Conservation (phyloP, 768 basidiomycete genomes). For the Tricholoma flavovirens region DNA sequence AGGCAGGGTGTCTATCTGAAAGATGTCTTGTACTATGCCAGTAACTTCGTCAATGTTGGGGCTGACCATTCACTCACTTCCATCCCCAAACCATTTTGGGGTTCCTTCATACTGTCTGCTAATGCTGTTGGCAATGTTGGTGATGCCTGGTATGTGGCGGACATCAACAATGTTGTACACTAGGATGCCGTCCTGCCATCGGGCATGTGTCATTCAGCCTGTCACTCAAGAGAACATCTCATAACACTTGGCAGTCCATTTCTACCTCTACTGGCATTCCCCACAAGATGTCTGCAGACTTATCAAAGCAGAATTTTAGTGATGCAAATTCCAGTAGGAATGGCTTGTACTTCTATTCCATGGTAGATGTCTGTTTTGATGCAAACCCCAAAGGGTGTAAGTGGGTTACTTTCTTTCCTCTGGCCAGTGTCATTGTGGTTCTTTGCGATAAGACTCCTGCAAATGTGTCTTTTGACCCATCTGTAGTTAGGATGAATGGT, state of each 20-base stretch:
- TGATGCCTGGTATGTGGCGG: too few species aligned
- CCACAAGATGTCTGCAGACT: too few species aligned
- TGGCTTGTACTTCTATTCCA: slow-evolving; percentile 24
- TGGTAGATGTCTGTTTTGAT: slow-evolving; percentile 22
- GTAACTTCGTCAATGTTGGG: too few species aligned
- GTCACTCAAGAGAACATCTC: slow-evolving; percentile 21
- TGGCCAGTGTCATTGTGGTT: slow-evolving; percentile 9
- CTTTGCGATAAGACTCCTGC: slow-evolving; percentile 26
- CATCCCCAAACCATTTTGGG: too few species aligned
- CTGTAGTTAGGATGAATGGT: slow-evolving; percentile 32
- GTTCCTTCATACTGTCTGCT: too few species aligned
- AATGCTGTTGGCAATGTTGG: too few species aligned
- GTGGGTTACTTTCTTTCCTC: slow-evolving; percentile 13
- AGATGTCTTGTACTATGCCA: slow-evolving; percentile 15
- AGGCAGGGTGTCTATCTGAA: slow-evolving; percentile 7
- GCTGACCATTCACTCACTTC: too few species aligned
- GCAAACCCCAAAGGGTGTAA: too few species aligned
- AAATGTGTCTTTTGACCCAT: slow-evolving; percentile 32
- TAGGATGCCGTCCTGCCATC: slow-evolving; percentile 24
- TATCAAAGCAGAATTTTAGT: slow-evolving; percentile 24
- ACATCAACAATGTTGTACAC: slow-evolving; percentile 18
- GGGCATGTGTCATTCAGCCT: slow-evolving; percentile 18
- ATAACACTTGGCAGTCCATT: slow-evolving; percentile 27
- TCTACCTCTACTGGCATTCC: too few species aligned
- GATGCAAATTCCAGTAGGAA: slow-evolving; percentile 31